Percentiles rank a stretch among this genome's conserved stretches.
phyloP scores from a whole-genome alignment of 2,329 filamentous ascomycete genomes.

The Mycogone perniciosa region DNA sequence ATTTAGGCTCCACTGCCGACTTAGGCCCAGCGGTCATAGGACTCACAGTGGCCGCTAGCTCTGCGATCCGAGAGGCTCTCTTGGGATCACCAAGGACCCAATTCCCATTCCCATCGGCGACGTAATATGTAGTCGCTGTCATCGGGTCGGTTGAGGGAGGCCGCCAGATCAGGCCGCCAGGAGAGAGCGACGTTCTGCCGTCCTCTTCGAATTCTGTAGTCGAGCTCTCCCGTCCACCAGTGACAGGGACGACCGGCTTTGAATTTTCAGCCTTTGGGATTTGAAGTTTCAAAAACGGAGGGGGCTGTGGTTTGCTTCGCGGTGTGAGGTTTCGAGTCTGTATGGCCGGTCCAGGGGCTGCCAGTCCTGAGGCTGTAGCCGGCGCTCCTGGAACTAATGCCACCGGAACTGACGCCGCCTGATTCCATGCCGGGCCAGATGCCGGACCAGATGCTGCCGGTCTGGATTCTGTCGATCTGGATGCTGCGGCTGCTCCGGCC shows the following conservation, averaged over 20 bases:
- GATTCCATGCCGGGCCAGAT: background rate
- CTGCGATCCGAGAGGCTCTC: constrained; percentile 22
- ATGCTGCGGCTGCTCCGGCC: constrained; percentile 8
- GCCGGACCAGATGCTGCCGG: background rate
- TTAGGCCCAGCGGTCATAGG: constrained; percentile 9
- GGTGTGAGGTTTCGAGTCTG: constrained; percentile 6
- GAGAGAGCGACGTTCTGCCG: constrained; percentile 31
- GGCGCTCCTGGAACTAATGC: background rate
- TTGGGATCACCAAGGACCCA: constrained; percentile 43
- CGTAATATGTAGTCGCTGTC: constrained; percentile 42
- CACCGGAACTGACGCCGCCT: background rate
- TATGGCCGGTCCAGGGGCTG: background rate
- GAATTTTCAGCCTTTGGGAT: constrained; percentile 19
- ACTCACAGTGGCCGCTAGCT: constrained; percentile 18
- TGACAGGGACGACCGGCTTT: constrained; percentile 2
- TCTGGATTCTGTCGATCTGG: constrained; percentile 8
- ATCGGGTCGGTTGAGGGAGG: constrained; percentile 40
- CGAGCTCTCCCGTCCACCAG: constrained; percentile 33
- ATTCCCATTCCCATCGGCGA: constrained; percentile 47
- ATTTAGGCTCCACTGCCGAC: constrained; percentile 7
- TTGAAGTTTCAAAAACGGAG: constrained; percentile 22
- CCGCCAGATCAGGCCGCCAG: constrained; percentile 42
- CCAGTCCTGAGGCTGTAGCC: background rate
- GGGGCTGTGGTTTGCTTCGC: constrained; percentile 15
- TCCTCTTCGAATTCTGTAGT: constrained; percentile 50